These are phyloP conservation scores for Eimeria praecox DNA, from an alignment of 169 alveolate species.

Conservation along the genomic window DNA sequence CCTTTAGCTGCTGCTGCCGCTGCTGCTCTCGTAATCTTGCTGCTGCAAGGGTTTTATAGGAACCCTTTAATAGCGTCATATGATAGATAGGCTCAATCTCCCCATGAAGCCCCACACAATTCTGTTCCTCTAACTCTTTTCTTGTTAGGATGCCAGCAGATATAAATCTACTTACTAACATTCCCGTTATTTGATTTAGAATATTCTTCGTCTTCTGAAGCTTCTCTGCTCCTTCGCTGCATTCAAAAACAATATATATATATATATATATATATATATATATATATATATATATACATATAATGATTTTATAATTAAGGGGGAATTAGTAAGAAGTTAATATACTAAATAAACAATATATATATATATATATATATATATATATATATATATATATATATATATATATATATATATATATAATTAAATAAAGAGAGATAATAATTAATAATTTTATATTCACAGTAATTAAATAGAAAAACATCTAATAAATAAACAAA, in stretches of 20 bases:
- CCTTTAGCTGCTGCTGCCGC: neutral
- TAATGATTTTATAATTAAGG: too few species aligned
- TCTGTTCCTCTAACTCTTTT: neutral
- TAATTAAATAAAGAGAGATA: too few species aligned
- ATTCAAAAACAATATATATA: neutral
- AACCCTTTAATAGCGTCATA: slow-evolving; percentile 5
- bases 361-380: neutral
- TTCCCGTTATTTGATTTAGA: neutral
- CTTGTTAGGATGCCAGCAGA: neutral
- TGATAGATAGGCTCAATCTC: neutral
- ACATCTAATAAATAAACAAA: too few species aligned
- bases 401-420: too few species aligned
- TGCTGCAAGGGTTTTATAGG: neutral
- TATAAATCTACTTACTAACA: neutral
- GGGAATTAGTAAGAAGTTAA: too few species aligned
- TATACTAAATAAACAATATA: neutral
- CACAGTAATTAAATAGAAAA: too few species aligned
- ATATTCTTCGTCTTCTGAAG: neutral
- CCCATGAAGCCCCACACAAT: neutral
- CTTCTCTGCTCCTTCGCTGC: slow-evolving; percentile 21
- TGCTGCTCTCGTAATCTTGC: neutral
- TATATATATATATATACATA: neutral
- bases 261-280: neutral
- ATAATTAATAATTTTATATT: too few species aligned
- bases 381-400: too few species aligned